Evolutionary conservation across 169 alveolate genomes (phyloP).

Genomic region (Eimeria acervulina): DNA sequence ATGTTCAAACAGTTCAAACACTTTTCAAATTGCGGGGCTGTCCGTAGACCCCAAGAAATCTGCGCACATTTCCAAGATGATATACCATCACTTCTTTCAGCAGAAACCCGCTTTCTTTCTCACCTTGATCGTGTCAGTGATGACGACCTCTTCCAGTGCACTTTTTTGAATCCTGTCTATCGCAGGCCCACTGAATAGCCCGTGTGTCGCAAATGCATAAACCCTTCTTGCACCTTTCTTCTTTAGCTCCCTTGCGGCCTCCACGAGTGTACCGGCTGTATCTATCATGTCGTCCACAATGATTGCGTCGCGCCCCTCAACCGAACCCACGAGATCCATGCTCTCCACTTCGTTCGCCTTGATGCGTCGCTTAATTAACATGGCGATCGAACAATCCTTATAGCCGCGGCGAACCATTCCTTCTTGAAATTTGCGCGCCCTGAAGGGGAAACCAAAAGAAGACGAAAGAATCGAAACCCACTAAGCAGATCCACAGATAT

Average conservation of each 20-base stretch:
- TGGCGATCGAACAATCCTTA: constrained; percentile 85
- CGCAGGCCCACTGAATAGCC: constrained; percentile 95
- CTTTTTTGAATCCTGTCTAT: constrained; percentile 92
- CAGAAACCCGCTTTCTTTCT: neutral
- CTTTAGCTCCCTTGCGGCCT: constrained; percentile 96
- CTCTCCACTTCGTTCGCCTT: constrained; percentile 91
- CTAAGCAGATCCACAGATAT: neutral
- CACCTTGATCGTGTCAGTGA: constrained; percentile 94
- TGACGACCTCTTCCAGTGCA: constrained; percentile 93
- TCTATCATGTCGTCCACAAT: constrained; percentile 99
- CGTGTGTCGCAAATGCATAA: constrained; percentile 98
- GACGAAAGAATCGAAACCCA: neutral
- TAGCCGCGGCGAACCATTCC: constrained; percentile 87
- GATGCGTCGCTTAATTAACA: constrained; percentile 88
- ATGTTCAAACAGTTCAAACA: neutral
- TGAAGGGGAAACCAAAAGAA: neutral
- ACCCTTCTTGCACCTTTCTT: constrained; percentile 96
- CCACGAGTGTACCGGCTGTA: constrained; percentile 98
- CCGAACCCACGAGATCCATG: constrained; percentile 97
- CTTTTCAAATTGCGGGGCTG: neutral
- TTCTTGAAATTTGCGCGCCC: constrained; percentile 94
- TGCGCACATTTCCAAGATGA: neutral
- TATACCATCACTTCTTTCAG: neutral
- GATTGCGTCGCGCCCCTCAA: constrained; percentile 95
- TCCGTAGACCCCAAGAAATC: neutral